These are phyloP conservation scores for Arachis stenosperma DNA, from an alignment of 306 rosid species.

Conservation along the genomic window DNA sequence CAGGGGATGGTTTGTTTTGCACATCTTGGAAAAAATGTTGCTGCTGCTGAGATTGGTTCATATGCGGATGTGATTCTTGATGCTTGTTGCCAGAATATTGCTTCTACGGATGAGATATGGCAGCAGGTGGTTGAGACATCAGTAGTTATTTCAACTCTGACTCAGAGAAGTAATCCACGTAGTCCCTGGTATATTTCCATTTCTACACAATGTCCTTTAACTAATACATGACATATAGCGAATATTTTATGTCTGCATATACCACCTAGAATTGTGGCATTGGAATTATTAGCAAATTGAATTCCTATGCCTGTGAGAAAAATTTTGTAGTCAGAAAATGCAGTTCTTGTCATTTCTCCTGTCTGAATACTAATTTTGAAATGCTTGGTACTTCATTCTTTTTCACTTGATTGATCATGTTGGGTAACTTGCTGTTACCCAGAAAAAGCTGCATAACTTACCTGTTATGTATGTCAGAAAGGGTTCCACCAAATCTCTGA, in stretches of 20 bases:
- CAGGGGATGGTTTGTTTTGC: conserved; percentile 77
- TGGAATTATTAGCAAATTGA: conserved; percentile 34
- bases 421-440: background rate
- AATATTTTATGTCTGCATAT: conserved; percentile 12
- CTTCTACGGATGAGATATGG: conserved; percentile 86
- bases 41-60: conserved; percentile 63
- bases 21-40: conserved; percentile 72
- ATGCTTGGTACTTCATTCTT: conserved; percentile 14
- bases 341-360: background rate
- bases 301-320: background rate
- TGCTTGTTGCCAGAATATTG: conserved; percentile 95
- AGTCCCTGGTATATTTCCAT: conserved; percentile 69
- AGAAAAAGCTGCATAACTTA: background rate
- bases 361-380: conserved; percentile 13
- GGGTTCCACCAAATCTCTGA: conserved; percentile 22
- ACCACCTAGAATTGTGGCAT: conserved; percentile 19
- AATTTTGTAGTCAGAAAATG: conserved; percentile 20
- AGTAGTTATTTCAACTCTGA: conserved; percentile 61
- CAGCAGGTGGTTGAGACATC: conserved; percentile 77
- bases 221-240: conserved; percentile 12
- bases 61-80: conserved; percentile 84
- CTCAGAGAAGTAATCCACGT: conserved; percentile 81
- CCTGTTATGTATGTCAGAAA: conserved; percentile 1
- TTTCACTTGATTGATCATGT: conserved; percentile 1
- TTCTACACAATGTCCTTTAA: conserved; percentile 24